Evolutionary conservation across 2,329 filamentous ascomycete species (phyloP), one percentile per base, ranked within the genome.

Genomic region (Blastomyces parvus): DNA sequence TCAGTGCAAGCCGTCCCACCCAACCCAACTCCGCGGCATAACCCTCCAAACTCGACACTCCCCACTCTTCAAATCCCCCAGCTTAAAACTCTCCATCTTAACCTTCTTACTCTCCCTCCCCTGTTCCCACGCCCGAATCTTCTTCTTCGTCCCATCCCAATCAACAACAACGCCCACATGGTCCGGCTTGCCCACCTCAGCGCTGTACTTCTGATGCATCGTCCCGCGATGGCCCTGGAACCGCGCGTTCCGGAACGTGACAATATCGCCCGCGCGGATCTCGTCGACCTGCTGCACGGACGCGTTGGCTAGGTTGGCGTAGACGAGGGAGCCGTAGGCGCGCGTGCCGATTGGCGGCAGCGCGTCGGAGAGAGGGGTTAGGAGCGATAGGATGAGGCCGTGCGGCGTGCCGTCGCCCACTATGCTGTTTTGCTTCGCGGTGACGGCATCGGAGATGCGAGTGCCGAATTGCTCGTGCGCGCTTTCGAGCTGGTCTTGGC

Each of bases 121-220:
- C 74, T 99, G 94, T 76, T 97, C 94, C 90, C 91, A 97, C 1
- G 88, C 92, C 36, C 92, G 81, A 33, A 99, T 88, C 82, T 97
- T 97, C 83, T 96, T 96, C 84, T 97, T 96, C 50, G 91, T 96
- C 2, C 94, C 94, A 74, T 99, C 94, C 94, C 94, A 99, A 74
- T 99, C 94, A 11, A 91, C 85, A 3, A 99, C 93, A 2, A 99
- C 80, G 1, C 85, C 94, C 0, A 97, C 93, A 71, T 99, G 94
- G 67, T 93, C 83, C 11, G 84, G 90, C 73, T 90, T 94, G 67
- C 91, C 92, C 0, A 97, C 90, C 69, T 99, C 94, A 61, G 86
- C 80, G 59, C 83, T 87, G 75, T 99, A 99, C 75, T 97, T 97
- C 68, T 90, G 88, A 73, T 97, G 92, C 89, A 99, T 92, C 4